Conservation (phyloP, 2,329 filamentous ascomycete genomes). For the Plenodomus biglobosus region DNA sequence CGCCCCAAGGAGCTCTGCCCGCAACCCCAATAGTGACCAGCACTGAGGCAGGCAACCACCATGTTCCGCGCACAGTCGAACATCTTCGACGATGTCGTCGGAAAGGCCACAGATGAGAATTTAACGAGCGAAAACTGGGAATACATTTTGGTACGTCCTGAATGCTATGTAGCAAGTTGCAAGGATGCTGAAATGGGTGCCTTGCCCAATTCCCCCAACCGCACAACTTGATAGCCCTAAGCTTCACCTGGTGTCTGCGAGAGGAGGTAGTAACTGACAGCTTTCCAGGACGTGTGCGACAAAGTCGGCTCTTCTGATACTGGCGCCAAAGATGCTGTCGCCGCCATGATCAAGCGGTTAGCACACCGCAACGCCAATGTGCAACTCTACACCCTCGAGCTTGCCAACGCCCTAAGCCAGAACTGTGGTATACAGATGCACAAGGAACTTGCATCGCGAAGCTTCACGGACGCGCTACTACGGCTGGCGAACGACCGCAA, state of each 20-base stretch:
- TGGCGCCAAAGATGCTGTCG: conserved; percentile 78
- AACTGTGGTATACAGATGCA: conserved; percentile 88
- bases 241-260: neutral
- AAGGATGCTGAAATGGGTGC: neutral
- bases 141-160: conserved; percentile 59
- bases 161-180: neutral
- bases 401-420: conserved; percentile 87
- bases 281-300: conserved; percentile 60
- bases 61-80: conserved; percentile 62
- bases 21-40: neutral
- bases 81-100: conserved; percentile 70
- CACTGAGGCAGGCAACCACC: conserved; percentile 18
- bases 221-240: neutral
- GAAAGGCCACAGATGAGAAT: conserved; percentile 95
- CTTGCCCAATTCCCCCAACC: neutral
- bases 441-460: conserved; percentile 84
- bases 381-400: conserved; percentile 87
- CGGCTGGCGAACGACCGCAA: conserved; percentile 91
- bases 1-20: conserved; percentile 2
- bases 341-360: conserved; percentile 86
- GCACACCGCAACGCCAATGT: conserved; percentile 95
- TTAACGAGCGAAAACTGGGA: conserved; percentile 83
- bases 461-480: conserved; percentile 90
- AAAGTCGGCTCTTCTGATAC: conserved; percentile 57
- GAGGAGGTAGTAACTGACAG: conserved; percentile 13